Evolutionary conservation across 768 basidiomycete species (phyloP).

Genomic region (Macrolepiota fuliginosa): DNA sequence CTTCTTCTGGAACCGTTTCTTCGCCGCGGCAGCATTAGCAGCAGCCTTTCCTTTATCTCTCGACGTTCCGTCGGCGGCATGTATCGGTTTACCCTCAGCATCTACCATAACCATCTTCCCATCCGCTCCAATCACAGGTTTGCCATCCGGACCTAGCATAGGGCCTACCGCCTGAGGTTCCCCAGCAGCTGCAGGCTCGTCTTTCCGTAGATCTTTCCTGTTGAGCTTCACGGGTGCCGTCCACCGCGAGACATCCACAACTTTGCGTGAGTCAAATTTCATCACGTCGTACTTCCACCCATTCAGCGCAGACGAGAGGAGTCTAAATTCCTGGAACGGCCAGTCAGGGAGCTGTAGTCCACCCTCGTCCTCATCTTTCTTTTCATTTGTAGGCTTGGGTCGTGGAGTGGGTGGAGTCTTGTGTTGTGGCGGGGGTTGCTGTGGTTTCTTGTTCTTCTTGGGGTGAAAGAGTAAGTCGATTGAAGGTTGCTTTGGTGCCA

Average conservation of each 20-base stretch:
- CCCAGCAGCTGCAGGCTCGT: conserved; percentile 31
- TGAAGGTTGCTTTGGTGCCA: conserved; percentile 41
- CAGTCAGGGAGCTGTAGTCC: conserved; percentile 62
- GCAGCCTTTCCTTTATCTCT: conserved; percentile 44
- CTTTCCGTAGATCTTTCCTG: conserved; percentile 73
- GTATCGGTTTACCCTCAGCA: conserved; percentile 71
- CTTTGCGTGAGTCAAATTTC: conserved; percentile 81
- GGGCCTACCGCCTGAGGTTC: conserved; percentile 58
- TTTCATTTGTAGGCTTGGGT: conserved; percentile 27
- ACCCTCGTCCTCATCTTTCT: conserved; percentile 41
- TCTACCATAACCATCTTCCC: conserved; percentile 82
- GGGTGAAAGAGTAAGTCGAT: conserved; percentile 62
- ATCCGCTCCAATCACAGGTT: conserved; percentile 76
- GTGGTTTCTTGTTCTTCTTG: conserved; percentile 51
- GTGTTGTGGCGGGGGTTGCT: conserved; percentile 36
- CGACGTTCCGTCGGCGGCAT: conserved; percentile 24
- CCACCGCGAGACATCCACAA: conserved; percentile 70
- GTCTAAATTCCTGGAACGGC: conserved; percentile 71
- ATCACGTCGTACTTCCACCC: conserved; percentile 93
- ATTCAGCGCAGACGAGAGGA: conserved; percentile 77
- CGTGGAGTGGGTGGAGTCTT: conserved; percentile 37
- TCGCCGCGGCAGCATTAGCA: conserved; percentile 34
- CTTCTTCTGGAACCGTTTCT: conserved; percentile 83
- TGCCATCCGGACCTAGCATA: conserved; percentile 82
- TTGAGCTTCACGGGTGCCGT: conserved; percentile 79